These are phyloP conservation scores for Posidonia oceanica DNA, from an alignment of 116 monocot genomes.

Conservation along the genomic window DNA sequence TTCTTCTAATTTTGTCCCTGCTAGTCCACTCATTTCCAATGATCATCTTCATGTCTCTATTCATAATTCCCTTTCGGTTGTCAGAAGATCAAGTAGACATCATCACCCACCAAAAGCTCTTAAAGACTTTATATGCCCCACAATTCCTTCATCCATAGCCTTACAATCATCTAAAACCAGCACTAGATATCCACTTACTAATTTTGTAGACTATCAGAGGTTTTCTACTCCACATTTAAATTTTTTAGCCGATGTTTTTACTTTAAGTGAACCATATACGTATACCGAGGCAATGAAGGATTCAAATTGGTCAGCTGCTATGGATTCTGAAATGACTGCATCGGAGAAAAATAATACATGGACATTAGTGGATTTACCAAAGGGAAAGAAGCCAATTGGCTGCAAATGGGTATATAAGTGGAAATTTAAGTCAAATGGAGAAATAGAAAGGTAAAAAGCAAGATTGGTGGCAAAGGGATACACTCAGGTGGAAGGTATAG, in stretches of 20 bases:
- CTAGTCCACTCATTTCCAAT: too few relatives aligned
- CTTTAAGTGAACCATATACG: not conserved
- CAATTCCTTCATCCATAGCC: too few relatives aligned
- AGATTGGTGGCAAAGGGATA: constrained; percentile 8
- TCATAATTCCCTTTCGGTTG: too few relatives aligned
- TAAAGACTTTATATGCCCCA: too few relatives aligned
- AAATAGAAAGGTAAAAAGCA: not conserved
- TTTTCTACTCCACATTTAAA: not conserved
- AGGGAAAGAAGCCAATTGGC: not conserved
- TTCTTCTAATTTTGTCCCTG: too few relatives aligned
- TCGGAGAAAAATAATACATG: constrained; percentile 4
- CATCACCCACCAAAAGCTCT: too few relatives aligned
- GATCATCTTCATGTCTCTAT: too few relatives aligned
- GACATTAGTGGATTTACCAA: constrained; percentile 1
- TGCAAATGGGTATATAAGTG: constrained; percentile 9
- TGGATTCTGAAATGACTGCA: not conserved
- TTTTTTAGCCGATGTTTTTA: not conserved
- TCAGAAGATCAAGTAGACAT: too few relatives aligned
- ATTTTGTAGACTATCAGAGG: too few relatives aligned
- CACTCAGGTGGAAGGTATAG: not conserved
- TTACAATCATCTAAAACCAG: too few relatives aligned
- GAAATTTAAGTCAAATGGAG: not conserved
- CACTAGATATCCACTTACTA: too few relatives aligned
- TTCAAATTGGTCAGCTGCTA: not conserved
- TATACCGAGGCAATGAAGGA: not conserved